A percentile compares a stretch with the other conserved stretches of the same genome.
These are phyloP conservation scores for Alternaria sp. DNA, from an alignment of 2,329 filamentous ascomycete genomes.

Conservation along the genomic window DNA sequence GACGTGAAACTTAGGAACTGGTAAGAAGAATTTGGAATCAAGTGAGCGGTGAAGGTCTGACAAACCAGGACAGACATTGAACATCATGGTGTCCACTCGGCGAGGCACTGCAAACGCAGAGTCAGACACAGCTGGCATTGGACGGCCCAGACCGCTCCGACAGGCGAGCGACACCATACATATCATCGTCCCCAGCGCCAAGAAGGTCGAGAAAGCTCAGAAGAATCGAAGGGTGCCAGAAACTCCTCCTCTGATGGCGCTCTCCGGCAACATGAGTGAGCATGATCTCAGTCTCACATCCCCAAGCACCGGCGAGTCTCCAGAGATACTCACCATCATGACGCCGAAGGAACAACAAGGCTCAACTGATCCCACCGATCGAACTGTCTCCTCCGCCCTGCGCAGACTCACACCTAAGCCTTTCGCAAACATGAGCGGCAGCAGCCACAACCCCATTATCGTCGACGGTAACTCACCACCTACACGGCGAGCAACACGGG, in stretches of 20 bases:
- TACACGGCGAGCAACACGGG: background rate
- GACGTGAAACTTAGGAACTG: background rate
- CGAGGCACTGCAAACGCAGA: conserved; percentile 13
- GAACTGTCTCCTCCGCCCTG: background rate
- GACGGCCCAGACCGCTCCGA: background rate
- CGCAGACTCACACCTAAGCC: conserved; percentile 1
- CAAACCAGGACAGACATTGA: background rate
- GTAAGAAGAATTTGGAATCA: background rate
- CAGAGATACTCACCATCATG: background rate
- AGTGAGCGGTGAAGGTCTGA: background rate
- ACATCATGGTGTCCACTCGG: conserved; percentile 17
- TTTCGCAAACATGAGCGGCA: conserved; percentile 14
- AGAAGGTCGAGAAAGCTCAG: background rate
- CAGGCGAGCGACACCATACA: background rate
- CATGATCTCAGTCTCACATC: conserved; percentile 19
- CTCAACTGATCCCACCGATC: background rate
- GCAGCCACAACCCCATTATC: conserved; percentile 32
- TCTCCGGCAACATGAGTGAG: conserved; percentile 5
- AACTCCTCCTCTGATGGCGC: background rate
- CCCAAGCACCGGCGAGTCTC: background rate
- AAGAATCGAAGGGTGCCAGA: background rate
- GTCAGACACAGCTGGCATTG: background rate
- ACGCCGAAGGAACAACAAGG: background rate
- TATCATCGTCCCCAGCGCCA: background rate
- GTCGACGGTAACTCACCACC: conserved; percentile 9